Conservation (phyloP, 768 basidiomycete genomes). For the Tulasnella sp. region DNA sequence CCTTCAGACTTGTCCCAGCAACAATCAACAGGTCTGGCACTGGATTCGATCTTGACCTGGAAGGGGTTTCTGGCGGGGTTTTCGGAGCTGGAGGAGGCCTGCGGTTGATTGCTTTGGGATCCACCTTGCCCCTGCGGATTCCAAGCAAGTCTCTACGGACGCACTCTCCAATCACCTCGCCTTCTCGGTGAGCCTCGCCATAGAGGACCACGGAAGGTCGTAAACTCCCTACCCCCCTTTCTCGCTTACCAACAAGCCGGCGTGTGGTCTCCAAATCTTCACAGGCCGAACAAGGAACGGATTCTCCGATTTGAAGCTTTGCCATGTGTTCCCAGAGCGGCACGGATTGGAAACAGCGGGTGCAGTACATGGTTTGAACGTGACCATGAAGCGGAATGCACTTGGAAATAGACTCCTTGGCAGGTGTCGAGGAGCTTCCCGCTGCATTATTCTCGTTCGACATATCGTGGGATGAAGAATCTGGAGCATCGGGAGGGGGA, state of each 20-base stretch:
- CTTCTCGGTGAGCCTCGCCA: conserved; percentile 77
- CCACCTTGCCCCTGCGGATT: conserved; percentile 16
- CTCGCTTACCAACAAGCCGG: conserved; percentile 61
- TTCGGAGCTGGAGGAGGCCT: not conserved
- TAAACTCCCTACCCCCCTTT: conserved; percentile 63
- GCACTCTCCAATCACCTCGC: conserved; percentile 66
- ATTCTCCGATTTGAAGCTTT: conserved; percentile 43
- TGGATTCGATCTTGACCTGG: conserved; percentile 18
- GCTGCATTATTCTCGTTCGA: too few relatives aligned
- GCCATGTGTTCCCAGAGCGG: conserved; percentile 51
- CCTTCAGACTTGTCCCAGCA: conserved; percentile 77
- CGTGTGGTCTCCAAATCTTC: conserved; percentile 53
- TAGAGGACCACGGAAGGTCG: conserved; percentile 84
- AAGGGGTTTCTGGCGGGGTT: not conserved
- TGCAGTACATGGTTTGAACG: conserved; percentile 64
- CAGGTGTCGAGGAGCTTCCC: not conserved
- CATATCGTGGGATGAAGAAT: conserved; percentile 1
- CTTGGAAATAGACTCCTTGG: conserved; percentile 28
- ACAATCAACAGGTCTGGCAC: conserved; percentile 78
- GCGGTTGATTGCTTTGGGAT: not conserved
- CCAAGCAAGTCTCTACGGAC: conserved; percentile 74
- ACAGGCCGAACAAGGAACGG: conserved; percentile 76
- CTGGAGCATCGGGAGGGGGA: not conserved
- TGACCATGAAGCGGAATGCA: conserved; percentile 88
- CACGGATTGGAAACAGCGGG: conserved; percentile 60